These are phyloP conservation scores for Sisymbrium irio DNA, from an alignment of 345 rosid genomes.

Conservation along the genomic window DNA sequence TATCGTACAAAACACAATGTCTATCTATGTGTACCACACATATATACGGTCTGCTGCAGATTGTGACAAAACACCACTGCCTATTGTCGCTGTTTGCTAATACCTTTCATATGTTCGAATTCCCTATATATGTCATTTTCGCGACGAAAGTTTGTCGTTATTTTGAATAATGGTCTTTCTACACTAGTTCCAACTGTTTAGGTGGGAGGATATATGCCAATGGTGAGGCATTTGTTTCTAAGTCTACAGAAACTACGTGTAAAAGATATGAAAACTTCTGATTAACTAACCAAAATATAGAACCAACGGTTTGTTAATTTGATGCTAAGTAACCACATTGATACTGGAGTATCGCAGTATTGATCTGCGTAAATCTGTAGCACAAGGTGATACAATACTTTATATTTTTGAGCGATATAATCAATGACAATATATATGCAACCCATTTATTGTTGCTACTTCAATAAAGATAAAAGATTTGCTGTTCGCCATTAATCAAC, in stretches of 20 bases:
- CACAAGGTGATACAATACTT: background rate
- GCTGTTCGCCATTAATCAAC: background rate
- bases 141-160: background rate
- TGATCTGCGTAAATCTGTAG: background rate
- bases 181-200: background rate
- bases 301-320: background rate
- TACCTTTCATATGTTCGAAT: background rate
- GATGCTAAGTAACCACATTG: background rate
- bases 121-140: background rate
- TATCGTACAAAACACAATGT: background rate
- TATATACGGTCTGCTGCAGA: background rate
- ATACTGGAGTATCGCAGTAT: background rate
- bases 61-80: background rate
- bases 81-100: background rate
- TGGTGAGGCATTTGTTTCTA: background rate
- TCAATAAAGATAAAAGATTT: too few relatives aligned
- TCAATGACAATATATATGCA: background rate
- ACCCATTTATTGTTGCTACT: background rate
- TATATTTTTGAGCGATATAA: background rate
- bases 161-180: background rate
- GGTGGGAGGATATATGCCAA: background rate
- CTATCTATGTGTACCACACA: background rate
- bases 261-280: too few relatives aligned
- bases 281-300: background rate
- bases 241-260: background rate